Evolutionary conservation across 305 asterid species (phyloP), one percentile per base, ranked within the genome.

Genomic region (Solanum hybrid): DNA sequence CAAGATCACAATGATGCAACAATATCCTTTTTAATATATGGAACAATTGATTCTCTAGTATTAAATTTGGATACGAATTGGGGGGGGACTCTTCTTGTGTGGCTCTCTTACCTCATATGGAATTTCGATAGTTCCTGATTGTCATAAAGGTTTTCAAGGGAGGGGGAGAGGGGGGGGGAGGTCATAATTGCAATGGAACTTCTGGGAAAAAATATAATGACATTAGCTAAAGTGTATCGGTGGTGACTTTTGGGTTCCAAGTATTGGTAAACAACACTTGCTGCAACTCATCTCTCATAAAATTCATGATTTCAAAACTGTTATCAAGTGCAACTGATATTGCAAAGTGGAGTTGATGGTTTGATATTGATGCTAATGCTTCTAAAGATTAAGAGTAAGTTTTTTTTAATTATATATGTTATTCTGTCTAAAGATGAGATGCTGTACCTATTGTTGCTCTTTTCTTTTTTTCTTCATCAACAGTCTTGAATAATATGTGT

Each of bases 1-100:
- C 99, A 96, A 94, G 97, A 32, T 0, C 65, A 90, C 83, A 86
- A 90, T 0, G 98, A 96, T 37, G 79, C 90, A 22, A 88, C 93
- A 1, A 98, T 96, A 29, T 94, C 98, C 5, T 88, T 95, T 34
- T 81, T 96, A 24, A 94, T 94, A 17, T 91, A 94, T 27, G 94
- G 95, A 4, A 93, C 96, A 8, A 92, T 96, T 61, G 96, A 94
- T 20, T 65, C 91, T 8, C 45, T 93, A 72, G 92, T 90, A 8
- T 92, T 95, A 93, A 92, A 91, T 57, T 72, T 85, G 75, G 94
- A 93, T 89, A 92, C 94, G 95, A 89, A 72, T 4, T 97, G 97
- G 2, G 95, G 1, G 45, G 45, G 10, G 2, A 15, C 65, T 51
- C 3, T 51, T 51, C n/a, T 5, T 5, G 9, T 51, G 1, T 51